Evolutionary conservation across 148 eudicot species (phyloP), one percentile per base, ranked within the genome.

Genomic region (Gaultheria prostrata): DNA sequence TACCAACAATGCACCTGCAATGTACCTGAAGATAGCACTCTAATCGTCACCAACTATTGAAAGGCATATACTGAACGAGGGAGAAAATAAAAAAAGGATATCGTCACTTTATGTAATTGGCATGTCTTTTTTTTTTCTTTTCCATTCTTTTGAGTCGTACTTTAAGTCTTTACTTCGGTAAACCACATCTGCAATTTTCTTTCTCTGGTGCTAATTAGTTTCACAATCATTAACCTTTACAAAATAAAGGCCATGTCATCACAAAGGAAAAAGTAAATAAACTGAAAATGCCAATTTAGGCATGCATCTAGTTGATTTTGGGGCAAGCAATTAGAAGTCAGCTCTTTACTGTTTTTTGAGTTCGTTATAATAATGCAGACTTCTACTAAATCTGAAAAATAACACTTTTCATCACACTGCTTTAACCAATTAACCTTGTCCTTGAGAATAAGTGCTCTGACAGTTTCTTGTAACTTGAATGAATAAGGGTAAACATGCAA

Each of bases 1-100:
- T 11, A 86, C 85, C 81, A 88, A 89, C 56, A 94, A 57, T 73
- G 90, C 32, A 61, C 87, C 80, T 24, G 76, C 86, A 61, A 88
- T 77, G 76, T 89, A 89, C 93, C 95, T 91, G 82, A 84, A 92
- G 30, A 87, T 75, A 87, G 80, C 61, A 85, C 20, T 6, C 30
- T 20, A 43, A 15, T 53, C 32, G 30, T 57, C 71, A 80, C 78
- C 82, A 21, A n/a, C 74, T 26, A 43, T 28, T 21, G 8, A n/a
- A 24, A 3, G 33, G 51, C 6, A 59, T 10, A 65, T 24, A 45
- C 56, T 24, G 57, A 28, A 49, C 8, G 33, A 49, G 32, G 45
- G 30, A 71, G 83, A 48, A 28, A 57, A 35, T 8, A 61, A 61
- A 43, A 28, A 28, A 8, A 45, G 13, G 13, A 57, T 61, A 13